Evolutionary conservation across 306 rosid species (phyloP), one percentile per base, ranked within the genome.

Genomic region (Gillenia trifoliata): DNA sequence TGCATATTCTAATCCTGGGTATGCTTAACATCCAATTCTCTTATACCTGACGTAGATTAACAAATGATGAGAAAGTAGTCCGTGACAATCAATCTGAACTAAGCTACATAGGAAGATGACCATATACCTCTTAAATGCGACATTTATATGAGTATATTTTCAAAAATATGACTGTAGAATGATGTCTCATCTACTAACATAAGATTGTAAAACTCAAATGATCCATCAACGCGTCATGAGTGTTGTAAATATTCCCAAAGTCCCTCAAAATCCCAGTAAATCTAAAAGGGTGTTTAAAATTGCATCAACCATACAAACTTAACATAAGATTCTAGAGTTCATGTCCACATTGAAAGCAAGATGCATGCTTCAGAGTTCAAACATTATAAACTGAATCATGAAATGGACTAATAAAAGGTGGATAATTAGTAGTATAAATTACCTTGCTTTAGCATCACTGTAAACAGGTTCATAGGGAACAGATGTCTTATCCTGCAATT

Each of bases 401-500:
- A 36, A 36, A 56, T 23, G 66, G 23, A 43, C 4, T 17, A 57
- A 38, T 1, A 2, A 57, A 38, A 52, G 56, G 19, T 2, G 8
- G 16, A 26, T 22, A 75, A 17, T 34, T 43, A 6, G 71, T 28
- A 8, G 12, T 43, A 65, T 41, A 28, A n/a, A 74, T 31, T 83
- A 86, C 90, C 87, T 83, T 50, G 90, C 90, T 6, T 78, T 67
- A 8, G 57, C 85, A 76, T 86, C 90, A 70, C 90, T 86, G 72
- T 83, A 83, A 19, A 83, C 84, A 47, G 90, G 82, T 75, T 83
- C 84, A 17, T 72, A 83, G 11, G 85, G 74, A 50, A 61, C 43
- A 64, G 84, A 66, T 16, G 86, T 81, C 77, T 83, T 86, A 45
- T 63, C 87, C 90, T 86, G 76, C 31, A 77, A 47, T 68, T 13